These are phyloP conservation scores for Acacia melanoxylon DNA, from an alignment of 306 rosid species.

Conservation along the genomic window DNA sequence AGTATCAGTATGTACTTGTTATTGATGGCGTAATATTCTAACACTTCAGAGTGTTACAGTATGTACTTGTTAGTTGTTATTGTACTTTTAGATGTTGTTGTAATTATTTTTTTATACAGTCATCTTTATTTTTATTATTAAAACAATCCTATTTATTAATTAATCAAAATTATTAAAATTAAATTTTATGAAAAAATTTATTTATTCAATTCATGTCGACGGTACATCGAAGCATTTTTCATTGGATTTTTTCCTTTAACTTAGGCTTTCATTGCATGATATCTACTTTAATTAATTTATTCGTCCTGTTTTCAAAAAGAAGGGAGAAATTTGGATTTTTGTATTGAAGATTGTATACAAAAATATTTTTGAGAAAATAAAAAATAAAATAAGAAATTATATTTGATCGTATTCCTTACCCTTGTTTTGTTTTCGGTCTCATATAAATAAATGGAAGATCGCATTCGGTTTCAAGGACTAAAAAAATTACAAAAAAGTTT, in stretches of 20 bases:
- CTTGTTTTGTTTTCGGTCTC: no score
- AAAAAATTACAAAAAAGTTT: no score
- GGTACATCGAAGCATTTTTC: neutral
- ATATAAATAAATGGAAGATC: no score
- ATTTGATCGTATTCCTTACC: neutral
- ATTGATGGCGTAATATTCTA: neutral
- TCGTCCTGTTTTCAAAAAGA: no score
- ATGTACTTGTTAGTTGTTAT: no score
- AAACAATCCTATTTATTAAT: neutral
- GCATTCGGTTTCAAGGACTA: no score
- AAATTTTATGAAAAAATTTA: no score
- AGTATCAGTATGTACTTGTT: no score
- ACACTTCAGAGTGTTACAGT: neutral
- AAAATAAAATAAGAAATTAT: neutral
- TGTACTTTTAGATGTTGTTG: neutral
- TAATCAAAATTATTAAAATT: no score
- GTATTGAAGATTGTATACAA: neutral
- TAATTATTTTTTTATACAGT: neutral
- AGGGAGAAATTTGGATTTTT: neutral
- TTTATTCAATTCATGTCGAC: no score
- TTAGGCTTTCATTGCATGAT: neutral
- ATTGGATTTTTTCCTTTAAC: neutral
- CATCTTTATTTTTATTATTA: no score
- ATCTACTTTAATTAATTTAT: no score
- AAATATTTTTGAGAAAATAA: neutral